A percentile compares a stretch with the other conserved stretches of the same genome.
phyloP scores from a whole-genome alignment of 169 alveolate genomes.

The Plasmodium reichenowi region DNA sequence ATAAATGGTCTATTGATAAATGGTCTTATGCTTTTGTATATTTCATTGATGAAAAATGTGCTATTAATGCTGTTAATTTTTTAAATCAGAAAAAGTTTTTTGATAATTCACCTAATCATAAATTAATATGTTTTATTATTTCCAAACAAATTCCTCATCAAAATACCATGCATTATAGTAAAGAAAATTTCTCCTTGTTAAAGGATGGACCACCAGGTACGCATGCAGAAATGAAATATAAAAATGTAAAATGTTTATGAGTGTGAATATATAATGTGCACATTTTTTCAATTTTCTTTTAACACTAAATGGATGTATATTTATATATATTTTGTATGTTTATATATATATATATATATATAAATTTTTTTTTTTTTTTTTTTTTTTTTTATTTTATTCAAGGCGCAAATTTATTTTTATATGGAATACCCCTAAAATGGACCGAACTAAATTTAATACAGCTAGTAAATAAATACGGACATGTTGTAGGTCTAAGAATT shows the following conservation, averaged over 20 bases:
- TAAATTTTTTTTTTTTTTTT: constrained; percentile 12
- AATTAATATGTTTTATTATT: constrained; percentile 79
- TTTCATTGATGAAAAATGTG: constrained; percentile 79
- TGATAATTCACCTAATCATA: constrained; percentile 81
- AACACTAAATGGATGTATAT: not conserved
- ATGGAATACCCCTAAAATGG: constrained; percentile 85
- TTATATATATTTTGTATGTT: not conserved
- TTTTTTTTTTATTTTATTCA: constrained; percentile 7
- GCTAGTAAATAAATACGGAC: constrained; percentile 82
- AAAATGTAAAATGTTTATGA: not conserved
- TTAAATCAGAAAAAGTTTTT: constrained; percentile 79
- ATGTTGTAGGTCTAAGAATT: constrained; percentile 84
- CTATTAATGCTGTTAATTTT: constrained; percentile 80
- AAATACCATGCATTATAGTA: constrained; percentile 70
- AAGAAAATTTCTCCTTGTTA: constrained; percentile 82
- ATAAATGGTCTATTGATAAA: constrained; percentile 79
- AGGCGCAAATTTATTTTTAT: constrained; percentile 84
- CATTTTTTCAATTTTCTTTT: not conserved
- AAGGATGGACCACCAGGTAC: constrained; percentile 88
- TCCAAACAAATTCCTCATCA: constrained; percentile 82
- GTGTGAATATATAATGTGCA: not conserved
- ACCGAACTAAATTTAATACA: constrained; percentile 82
- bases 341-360: not conserved
- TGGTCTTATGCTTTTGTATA: constrained; percentile 84
- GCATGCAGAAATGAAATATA: not conserved